Base-by-base conservation (phyloP, 2,329 filamentous ascomycete species). In the Clonostachys sp. region DNA sequence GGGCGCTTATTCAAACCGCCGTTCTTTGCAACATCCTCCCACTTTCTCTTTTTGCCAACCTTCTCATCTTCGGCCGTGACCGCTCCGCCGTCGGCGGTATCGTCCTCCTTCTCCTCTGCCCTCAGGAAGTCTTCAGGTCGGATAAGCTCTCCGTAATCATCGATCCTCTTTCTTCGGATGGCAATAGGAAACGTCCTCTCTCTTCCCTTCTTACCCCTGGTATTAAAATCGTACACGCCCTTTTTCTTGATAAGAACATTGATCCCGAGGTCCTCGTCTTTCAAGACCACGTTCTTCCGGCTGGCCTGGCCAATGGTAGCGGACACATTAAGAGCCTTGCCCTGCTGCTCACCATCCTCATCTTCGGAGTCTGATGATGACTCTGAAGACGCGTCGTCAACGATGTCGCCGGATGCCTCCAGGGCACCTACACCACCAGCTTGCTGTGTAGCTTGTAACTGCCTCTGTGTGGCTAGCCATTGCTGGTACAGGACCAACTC, bases 111-210 rank as follows among this genome's bases (percentile, higher is more conserved):
- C 66, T 97, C 94, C 61, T 99, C 94, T 0, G 91, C 92, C 49
- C 91, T 82, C 2, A 96, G 77, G 61, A 92, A 99, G 53, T 99
- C 94, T 63, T 97, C 94, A 0, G 92, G 89, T 46, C 91, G 83
- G 56, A 99, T 96, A 14, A 95, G 71, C 54, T 99, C 94, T 49
- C 94, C 94, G 66, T 94, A 99, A 53, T 96, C 92, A 61, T 97
- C 94, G 33, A 79, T 82, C 45, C 90, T 84, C 62, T 84, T 87
- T 57, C 89, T 78, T 45, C 90, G 84, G 20, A 91, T 81, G 1
- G 91, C 81, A 46, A 95, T 85, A 0, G 94, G 94, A 61, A 96
- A 97, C 71, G 95, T 87, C 52, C 91, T 85, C 61, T 99, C 94
- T 47, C 91, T 81, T 4, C 94, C 94, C 61, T 89, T 95, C 65